A percentile compares a stretch with the other conserved stretches of the same genome.
phyloP scores from a whole-genome alignment of 2,329 filamentous ascomycete species.

The Aureobasidium sp. region DNA sequence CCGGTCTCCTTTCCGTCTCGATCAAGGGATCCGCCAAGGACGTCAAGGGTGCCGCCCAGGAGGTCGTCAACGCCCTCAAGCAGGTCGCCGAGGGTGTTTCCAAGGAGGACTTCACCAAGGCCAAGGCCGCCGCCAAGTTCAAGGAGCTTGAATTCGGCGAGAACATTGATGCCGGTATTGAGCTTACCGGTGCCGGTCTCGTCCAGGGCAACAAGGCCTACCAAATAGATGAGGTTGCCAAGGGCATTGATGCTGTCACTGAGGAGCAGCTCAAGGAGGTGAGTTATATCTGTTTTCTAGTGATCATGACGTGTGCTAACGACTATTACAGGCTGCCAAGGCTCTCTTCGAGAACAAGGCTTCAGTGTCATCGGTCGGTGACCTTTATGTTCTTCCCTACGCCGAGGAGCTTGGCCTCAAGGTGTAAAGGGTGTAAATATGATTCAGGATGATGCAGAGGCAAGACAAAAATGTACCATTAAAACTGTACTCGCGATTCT shows the following conservation, averaged over 20 bases:
- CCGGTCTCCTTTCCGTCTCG: conserved; percentile 79
- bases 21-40: conserved; percentile 67
- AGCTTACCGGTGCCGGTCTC: conserved; percentile 77
- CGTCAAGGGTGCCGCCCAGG: conserved; percentile 66
- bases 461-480: conserved; percentile 30
- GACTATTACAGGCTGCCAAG: conserved; percentile 65
- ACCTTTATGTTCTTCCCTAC: conserved; percentile 83
- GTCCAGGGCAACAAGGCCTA: conserved; percentile 75
- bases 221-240: conserved; percentile 72
- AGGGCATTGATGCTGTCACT: conserved; percentile 73
- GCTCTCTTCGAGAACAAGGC: conserved; percentile 81
- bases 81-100: conserved; percentile 62
- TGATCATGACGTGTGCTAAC: conserved; percentile 21
- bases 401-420: conserved; percentile 90
- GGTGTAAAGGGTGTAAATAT: conserved; percentile 87
- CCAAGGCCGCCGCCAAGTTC: conserved; percentile 88
- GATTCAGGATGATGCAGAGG: conserved; percentile 14
- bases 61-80: conserved; percentile 75
- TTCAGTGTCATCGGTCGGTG: conserved; percentile 80
- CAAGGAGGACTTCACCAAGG: conserved; percentile 86
- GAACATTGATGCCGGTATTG: conserved; percentile 67
- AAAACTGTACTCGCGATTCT: conserved; percentile 17
- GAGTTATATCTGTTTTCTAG: conserved; percentile 33
- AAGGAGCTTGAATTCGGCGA: conserved; percentile 77
- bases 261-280: conserved; percentile 80